These are phyloP conservation scores for Aspergillus sp. DNA, from an alignment of 2,329 filamentous ascomycete genomes.

Conservation along the genomic window DNA sequence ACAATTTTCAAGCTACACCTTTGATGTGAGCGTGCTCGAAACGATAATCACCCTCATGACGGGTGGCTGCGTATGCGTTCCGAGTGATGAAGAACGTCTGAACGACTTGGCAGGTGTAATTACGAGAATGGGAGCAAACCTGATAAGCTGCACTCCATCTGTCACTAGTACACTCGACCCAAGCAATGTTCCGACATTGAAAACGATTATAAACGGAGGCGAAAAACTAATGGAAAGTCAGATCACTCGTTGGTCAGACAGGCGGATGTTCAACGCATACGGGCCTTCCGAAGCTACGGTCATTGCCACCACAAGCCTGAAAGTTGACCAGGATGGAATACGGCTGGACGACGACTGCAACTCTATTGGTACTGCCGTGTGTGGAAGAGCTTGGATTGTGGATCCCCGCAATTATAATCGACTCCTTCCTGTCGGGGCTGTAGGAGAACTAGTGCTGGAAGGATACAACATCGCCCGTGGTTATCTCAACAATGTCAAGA, in stretches of 20 bases:
- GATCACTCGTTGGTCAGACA: slow-evolving; percentile 45
- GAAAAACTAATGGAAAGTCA: slow-evolving; percentile 45
- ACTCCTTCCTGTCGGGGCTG: slow-evolving; percentile 44
- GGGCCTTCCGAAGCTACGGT: slow-evolving; percentile 43
- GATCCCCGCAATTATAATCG: slow-evolving; percentile 37
- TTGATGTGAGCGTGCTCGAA: slow-evolving; percentile 56
- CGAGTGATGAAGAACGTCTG: slow-evolving; percentile 51
- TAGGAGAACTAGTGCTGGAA: slow-evolving; percentile 50
- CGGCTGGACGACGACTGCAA: slow-evolving; percentile 29
- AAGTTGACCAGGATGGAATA: slow-evolving; percentile 30
- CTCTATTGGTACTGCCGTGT: slow-evolving; percentile 36
- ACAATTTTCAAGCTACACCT: slow-evolving; percentile 58
- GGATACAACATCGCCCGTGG: slow-evolving; percentile 47
- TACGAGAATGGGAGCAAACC: slow-evolving; percentile 51
- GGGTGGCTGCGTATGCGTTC: slow-evolving; percentile 62
- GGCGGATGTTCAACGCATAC: slow-evolving; percentile 48
- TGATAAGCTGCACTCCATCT: slow-evolving; percentile 59
- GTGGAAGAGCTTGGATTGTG: slow-evolving; percentile 40
- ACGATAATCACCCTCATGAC: slow-evolving; percentile 55
- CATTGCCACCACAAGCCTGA: slow-evolving; percentile 32
- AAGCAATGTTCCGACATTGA: slow-evolving; percentile 45
- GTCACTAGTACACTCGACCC: slow-evolving; percentile 53
- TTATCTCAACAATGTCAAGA: slow-evolving; percentile 41
- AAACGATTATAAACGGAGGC: slow-evolving; percentile 45
- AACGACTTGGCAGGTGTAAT: slow-evolving; percentile 54